These are phyloP conservation scores for Ajuga reptans DNA, from an alignment of 305 asterid species.

Conservation along the genomic window DNA sequence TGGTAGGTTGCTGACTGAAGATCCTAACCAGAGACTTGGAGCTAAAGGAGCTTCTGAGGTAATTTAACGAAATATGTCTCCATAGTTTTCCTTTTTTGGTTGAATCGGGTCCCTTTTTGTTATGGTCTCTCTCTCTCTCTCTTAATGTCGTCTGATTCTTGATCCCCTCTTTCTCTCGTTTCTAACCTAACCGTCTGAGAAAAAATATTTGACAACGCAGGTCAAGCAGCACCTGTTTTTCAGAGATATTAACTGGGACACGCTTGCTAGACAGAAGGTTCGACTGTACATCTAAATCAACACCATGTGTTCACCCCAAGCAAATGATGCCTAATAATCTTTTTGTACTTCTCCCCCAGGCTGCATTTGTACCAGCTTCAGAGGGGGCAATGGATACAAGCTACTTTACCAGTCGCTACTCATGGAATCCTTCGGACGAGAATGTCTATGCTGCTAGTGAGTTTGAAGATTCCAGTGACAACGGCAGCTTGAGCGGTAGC, in stretches of 20 bases:
- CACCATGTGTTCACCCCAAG: background rate
- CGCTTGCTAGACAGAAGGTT: slow-evolving; percentile 96
- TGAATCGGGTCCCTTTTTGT: background rate
- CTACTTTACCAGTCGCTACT: slow-evolving; percentile 86
- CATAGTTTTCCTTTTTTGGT: too few relatives aligned
- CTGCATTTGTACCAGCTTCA: slow-evolving; percentile 89
- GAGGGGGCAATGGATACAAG: slow-evolving; percentile 92
- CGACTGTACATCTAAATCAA: background rate
- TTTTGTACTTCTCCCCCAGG: slow-evolving; percentile 36
- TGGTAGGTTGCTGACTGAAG: slow-evolving; percentile 83
- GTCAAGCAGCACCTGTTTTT: slow-evolving; percentile 93
- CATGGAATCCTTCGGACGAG: slow-evolving; percentile 95
- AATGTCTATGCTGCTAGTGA: slow-evolving; percentile 73
- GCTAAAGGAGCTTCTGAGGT: slow-evolving; percentile 94
- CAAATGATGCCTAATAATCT: slow-evolving; percentile 9
- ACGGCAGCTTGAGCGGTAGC: slow-evolving; percentile 71
- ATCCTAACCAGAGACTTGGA: slow-evolving; percentile 95
- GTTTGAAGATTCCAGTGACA: slow-evolving; percentile 71
- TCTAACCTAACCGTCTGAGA: background rate
- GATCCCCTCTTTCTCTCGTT: background rate
- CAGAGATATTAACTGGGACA: slow-evolving; percentile 93
- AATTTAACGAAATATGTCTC: background rate
- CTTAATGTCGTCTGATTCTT: background rate
- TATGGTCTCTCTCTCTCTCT: background rate
- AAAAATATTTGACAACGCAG: slow-evolving; percentile 31